Base-by-base conservation (phyloP, 2,329 filamentous ascomycete species). In the Cladosporium phlei region DNA sequence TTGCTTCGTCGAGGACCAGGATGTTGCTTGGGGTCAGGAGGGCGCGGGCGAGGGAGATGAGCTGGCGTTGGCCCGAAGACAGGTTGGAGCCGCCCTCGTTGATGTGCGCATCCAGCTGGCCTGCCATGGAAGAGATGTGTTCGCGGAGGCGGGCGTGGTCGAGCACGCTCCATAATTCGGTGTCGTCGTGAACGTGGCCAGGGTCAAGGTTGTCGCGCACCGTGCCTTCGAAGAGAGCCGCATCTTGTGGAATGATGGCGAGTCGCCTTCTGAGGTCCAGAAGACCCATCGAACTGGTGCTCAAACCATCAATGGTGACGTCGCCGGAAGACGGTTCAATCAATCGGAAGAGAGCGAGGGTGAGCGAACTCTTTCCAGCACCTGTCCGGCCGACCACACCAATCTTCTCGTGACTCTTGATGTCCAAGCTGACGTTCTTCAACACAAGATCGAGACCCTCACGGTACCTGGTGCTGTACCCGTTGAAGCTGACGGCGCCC, bases 181-280 rank as follows among this genome's bases (percentile, higher is more conserved):
- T 95, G 67, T 98, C 94, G 67, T 96, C 91, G 62, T 95, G 90
- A 46, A 94, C 88, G 65, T 95, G 87, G 21, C 86, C 88, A 19
- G 94, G 94, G 64, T 98, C 93, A 29, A 97, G 78, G 63, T 98
- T 98, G 68, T 98, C 93, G 55, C 93, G 82, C 53, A 98, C 80
- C 7, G 86, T 90, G 40, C 90, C 90, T 67, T 95, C 88, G 60
- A 98, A 98, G 52, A 98, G 79, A 53, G 91, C 91, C 22, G 93
- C 91, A 69, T 98, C 94, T 66, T 98, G 93, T 4, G 94, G 93
- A 56, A 98, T 98, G 61, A 98, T 98, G 46, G 93, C 91, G 38
- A 98, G 75, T 48, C 93, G 83, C 46, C 90, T 80, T 46, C 93
- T 83, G 46, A 98, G 77, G 66, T 98, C 93, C 45, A 95, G 70